These are phyloP conservation scores for Globisporangium viniferum DNA, from an alignment of 352 stramenopile species.

Conservation along the genomic window DNA sequence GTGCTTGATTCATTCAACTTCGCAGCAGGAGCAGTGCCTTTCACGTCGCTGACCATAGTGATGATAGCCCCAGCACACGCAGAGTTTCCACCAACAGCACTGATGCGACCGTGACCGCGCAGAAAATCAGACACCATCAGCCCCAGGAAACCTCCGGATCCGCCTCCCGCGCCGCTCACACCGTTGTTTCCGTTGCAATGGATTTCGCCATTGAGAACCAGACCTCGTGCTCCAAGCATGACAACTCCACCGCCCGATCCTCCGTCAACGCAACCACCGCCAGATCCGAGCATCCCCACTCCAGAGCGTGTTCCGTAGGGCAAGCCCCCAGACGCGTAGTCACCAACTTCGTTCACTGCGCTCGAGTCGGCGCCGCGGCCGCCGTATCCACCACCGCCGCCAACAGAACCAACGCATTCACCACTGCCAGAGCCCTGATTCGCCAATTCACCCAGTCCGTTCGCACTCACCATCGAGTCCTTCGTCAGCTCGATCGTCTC, in stretches of 20 bases:
- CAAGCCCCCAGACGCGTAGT: constrained; percentile 62
- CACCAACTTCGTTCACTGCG: constrained; percentile 40
- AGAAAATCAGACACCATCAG: constrained; percentile 59
- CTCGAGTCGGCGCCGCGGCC: constrained; percentile 70
- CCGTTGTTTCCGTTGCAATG: constrained; percentile 64
- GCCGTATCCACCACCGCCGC: constrained; percentile 67
- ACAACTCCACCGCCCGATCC: constrained; percentile 69
- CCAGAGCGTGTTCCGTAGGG: constrained; percentile 66
- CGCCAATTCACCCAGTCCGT: constrained; percentile 54
- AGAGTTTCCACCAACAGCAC: constrained; percentile 62
- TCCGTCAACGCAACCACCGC: constrained; percentile 62
- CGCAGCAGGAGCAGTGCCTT: constrained; percentile 21
- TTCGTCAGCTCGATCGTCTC: constrained; percentile 41
- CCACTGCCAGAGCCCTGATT: constrained; percentile 67
- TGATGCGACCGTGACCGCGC: constrained; percentile 57
- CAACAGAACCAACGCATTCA: constrained; percentile 51
- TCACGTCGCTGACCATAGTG: constrained; percentile 20
- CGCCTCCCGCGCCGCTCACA: constrained; percentile 54
- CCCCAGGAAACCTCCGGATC: constrained; percentile 69
- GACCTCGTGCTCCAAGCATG: constrained; percentile 50
- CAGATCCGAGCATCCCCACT: constrained; percentile 65
- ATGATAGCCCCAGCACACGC: constrained; percentile 42
- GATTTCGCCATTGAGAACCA: constrained; percentile 72
- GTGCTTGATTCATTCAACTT: constrained; percentile 21
- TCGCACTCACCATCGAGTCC: constrained; percentile 46